Evolutionary conservation across 1,284 basidiomycete species (phyloP).

Genomic region (Spongiforma sp.): DNA sequence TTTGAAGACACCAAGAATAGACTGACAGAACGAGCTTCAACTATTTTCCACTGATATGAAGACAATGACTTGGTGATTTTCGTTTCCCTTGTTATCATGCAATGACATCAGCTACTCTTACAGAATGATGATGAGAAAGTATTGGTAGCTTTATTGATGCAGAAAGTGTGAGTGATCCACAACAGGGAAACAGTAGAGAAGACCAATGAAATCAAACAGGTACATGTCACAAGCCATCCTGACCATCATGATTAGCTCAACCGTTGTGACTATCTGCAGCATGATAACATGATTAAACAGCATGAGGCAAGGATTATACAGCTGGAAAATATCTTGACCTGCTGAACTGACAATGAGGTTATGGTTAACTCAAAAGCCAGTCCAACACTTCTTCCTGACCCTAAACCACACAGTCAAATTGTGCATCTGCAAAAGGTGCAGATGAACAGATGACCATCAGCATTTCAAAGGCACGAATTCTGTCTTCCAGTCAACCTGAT

Average conservation of each 20-base stretch:
- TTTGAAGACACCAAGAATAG: slow-evolving; percentile 35
- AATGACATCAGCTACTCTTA: slow-evolving; percentile 13
- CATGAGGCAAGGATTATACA: slow-evolving; percentile 43
- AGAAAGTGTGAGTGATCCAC: slow-evolving; percentile 47
- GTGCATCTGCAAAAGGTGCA: slow-evolving; percentile 16
- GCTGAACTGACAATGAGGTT: slow-evolving; percentile 46
- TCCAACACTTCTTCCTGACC: slow-evolving; percentile 20
- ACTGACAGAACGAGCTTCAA: slow-evolving; percentile 31
- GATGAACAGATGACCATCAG: slow-evolving; percentile 18
- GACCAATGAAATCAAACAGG: slow-evolving; percentile 56
- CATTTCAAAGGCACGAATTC: slow-evolving; percentile 15
- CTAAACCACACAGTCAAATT: slow-evolving; percentile 17
- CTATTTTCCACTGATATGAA: slow-evolving; percentile 44
- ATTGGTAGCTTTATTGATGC: slow-evolving; percentile 49
- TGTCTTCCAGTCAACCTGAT: slow-evolving; percentile 19
- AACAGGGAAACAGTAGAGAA: slow-evolving; percentile 56
- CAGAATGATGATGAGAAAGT: slow-evolving; percentile 54
- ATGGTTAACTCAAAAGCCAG: slow-evolving; percentile 12
- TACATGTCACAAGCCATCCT: slow-evolving; percentile 29
- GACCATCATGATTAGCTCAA: slow-evolving; percentile 10
- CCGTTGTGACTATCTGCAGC: slow-evolving; percentile 43
- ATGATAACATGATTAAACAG: slow-evolving; percentile 49
- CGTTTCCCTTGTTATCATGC: slow-evolving; percentile 6
- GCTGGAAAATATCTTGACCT: slow-evolving; percentile 49
- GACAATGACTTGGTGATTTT: slow-evolving; percentile 46